phyloP scores from a whole-genome alignment of 2,329 filamentous ascomycete species.

The Aureobasidium leucospermi region DNA sequence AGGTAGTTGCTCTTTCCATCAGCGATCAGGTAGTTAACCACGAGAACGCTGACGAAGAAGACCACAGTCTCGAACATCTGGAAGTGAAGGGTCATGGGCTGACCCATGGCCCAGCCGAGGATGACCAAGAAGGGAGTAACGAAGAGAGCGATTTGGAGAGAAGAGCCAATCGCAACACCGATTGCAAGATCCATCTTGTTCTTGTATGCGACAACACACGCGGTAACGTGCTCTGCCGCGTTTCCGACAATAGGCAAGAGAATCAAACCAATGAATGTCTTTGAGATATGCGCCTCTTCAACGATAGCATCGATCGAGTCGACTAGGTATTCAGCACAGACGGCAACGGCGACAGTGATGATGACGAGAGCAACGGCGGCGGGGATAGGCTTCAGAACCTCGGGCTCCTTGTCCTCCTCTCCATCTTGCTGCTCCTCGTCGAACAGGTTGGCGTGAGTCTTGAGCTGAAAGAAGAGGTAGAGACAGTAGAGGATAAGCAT shows the following conservation, averaged over 20 bases:
- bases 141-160: constrained; percentile 55
- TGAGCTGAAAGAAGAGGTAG: constrained; percentile 50
- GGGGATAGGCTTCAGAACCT: constrained; percentile 39
- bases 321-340: constrained; percentile 49
- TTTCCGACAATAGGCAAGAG: constrained; percentile 56
- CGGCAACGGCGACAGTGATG: constrained; percentile 42
- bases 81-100: constrained; percentile 65
- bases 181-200: constrained; percentile 64
- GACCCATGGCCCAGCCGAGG: constrained; percentile 47
- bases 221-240: constrained; percentile 59
- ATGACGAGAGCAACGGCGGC: constrained; percentile 40
- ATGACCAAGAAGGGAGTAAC: constrained; percentile 52
- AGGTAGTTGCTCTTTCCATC: constrained; percentile 83
- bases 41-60: constrained; percentile 74
- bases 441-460: constrained; percentile 43
- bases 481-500: constrained; percentile 47
- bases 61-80: constrained; percentile 84
- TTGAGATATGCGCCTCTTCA: constrained; percentile 43
- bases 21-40: constrained; percentile 80
- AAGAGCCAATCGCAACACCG: constrained; percentile 57
- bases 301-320: constrained; percentile 49
- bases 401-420: constrained; percentile 21
- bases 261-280: constrained; percentile 51
- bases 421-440: constrained; percentile 30
- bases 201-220: constrained; percentile 54